Percentiles rank a stretch among this genome's conserved stretches.
Evolutionary conservation across 2,329 filamentous ascomycete species (phyloP).

Genomic region (Elsinoe batatas): DNA sequence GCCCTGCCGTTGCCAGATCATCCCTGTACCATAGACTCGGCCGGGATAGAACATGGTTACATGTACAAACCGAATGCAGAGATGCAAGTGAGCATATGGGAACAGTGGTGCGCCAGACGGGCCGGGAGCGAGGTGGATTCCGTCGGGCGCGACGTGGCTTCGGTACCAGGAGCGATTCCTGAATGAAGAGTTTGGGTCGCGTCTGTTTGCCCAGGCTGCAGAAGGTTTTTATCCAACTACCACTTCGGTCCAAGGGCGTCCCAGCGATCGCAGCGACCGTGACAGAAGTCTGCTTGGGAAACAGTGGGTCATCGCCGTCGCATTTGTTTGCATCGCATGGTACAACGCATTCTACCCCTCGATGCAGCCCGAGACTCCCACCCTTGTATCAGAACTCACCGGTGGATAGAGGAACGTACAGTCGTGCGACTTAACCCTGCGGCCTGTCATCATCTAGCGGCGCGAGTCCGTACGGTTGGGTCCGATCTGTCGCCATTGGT

Average conservation of each 20-base stretch:
- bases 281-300: background rate
- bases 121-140: background rate
- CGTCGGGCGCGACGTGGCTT: background rate
- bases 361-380: conserved; percentile 6
- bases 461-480: conserved; percentile 3
- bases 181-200: background rate
- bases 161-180: background rate
- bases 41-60: background rate
- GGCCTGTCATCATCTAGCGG: background rate
- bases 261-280: background rate
- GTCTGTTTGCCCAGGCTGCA: background rate
- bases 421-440: background rate
- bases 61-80: background rate
- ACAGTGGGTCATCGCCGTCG: background rate
- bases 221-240: conserved; percentile 1
- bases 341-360: background rate
- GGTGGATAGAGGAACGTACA: too few species aligned
- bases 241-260: conserved; percentile 7
- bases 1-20: background rate
- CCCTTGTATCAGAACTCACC: background rate
- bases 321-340: background rate
- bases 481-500: conserved; percentile 2
- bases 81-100: background rate
- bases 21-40: background rate
- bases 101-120: background rate